A percentile compares a stretch with the other conserved stretches of the same genome.
Evolutionary conservation across 768 basidiomycete genomes (phyloP).

Genomic region (Cystofilobasidium bisporidii): DNA sequence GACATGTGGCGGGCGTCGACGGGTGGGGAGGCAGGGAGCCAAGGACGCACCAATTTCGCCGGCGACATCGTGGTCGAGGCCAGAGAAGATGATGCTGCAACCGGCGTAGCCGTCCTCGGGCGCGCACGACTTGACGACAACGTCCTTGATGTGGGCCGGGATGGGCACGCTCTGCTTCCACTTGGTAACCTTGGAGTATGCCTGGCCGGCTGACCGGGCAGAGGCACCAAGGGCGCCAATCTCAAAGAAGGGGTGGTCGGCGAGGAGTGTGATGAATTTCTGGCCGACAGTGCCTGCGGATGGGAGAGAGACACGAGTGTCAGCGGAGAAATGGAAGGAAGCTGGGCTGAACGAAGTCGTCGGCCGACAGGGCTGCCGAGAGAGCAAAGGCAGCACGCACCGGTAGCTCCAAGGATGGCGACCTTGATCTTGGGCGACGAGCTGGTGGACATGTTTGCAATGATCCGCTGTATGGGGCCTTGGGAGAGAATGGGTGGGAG

Average conservation of each 20-base stretch:
- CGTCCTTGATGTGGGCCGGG: conserved; percentile 53
- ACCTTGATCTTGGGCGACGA: conserved; percentile 40
- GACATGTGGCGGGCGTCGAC: too few species aligned
- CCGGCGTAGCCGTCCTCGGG: conserved; percentile 61
- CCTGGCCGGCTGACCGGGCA: conserved; percentile 70
- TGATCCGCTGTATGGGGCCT: too few species aligned
- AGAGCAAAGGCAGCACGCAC: conserved; percentile 27
- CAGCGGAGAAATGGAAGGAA: not conserved
- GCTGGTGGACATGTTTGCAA: not conserved
- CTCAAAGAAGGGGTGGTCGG: conserved; percentile 79
- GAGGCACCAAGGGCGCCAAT: conserved; percentile 84
- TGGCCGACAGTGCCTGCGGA: conserved; percentile 76
- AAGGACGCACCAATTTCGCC: conserved; percentile 73
- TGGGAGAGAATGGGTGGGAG: too few species aligned
- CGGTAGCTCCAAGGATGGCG: conserved; percentile 42
- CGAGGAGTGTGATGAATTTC: conserved; percentile 73
- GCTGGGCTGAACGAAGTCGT: too few species aligned
- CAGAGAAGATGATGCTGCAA: conserved; percentile 83
- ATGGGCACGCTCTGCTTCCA: conserved; percentile 85
- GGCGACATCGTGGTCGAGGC: conserved; percentile 89
- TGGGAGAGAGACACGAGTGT: too few species aligned
- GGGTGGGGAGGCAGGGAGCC: too few species aligned
- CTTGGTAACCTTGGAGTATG: conserved; percentile 56
- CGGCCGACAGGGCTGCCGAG: too few species aligned
- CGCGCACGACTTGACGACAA: conserved; percentile 66